These are phyloP conservation scores for Capsella bursapastoris DNA, from an alignment of 345 rosid genomes.

Conservation along the genomic window DNA sequence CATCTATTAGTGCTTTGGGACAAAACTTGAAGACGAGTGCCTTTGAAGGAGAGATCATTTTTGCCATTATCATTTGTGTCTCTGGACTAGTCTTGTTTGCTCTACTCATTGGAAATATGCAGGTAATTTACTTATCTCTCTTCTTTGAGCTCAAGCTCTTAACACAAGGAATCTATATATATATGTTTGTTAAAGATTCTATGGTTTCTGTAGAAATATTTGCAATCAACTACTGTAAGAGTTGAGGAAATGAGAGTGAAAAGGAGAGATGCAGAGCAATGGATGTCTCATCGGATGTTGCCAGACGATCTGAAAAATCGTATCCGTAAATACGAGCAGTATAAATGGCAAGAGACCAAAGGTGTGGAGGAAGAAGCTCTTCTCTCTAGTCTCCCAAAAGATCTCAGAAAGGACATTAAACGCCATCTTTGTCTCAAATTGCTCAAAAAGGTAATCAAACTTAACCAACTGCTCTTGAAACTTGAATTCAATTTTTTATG, in stretches of 20 bases:
- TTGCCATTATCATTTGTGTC: constrained; percentile 53
- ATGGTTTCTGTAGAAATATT: constrained; percentile 40
- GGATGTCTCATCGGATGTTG: constrained; percentile 51
- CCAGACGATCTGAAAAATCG: constrained; percentile 46
- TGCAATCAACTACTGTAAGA: constrained; percentile 49
- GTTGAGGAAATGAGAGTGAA: constrained; percentile 53
- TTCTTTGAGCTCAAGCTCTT: constrained; percentile 11
- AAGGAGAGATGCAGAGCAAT: constrained; percentile 50
- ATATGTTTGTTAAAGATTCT: not conserved
- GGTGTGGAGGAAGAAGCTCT: constrained; percentile 49
- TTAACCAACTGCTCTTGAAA: not conserved
- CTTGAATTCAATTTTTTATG: not conserved
- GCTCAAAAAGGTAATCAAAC: constrained; percentile 33
- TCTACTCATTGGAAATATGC: constrained; percentile 69
- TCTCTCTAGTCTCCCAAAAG: constrained; percentile 47
- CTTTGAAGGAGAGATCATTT: constrained; percentile 51
- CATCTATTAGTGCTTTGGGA: constrained; percentile 54
- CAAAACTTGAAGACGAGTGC: constrained; percentile 64
- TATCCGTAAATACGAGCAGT: constrained; percentile 45
- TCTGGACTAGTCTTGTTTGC: constrained; percentile 64
- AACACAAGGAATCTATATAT: not conserved
- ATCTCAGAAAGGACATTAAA: constrained; percentile 45
- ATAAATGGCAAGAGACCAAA: constrained; percentile 52
- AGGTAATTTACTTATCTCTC: constrained; percentile 39
- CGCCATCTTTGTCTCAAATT: constrained; percentile 45